Evolutionary conservation across 441 rosid species (phyloP).

Genomic region (Corymbia citriodora): DNA sequence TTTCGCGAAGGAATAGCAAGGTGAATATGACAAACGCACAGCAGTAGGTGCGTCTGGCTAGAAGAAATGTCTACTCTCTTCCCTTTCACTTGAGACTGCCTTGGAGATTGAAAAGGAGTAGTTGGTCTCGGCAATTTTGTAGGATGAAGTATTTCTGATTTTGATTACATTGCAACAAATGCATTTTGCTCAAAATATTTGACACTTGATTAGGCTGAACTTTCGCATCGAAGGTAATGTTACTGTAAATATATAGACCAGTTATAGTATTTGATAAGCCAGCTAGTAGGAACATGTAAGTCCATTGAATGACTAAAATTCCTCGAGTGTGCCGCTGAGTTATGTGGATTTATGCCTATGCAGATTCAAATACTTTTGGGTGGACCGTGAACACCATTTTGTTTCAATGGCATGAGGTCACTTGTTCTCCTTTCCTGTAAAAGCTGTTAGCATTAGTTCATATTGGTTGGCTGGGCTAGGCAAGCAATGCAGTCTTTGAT

Average conservation of each 20-base stretch:
- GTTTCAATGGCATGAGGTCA: not conserved
- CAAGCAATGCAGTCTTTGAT: not conserved
- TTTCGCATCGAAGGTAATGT: not conserved
- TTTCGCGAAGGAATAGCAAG: conserved; percentile 85
- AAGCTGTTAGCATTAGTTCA: not conserved
- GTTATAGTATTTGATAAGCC: not conserved
- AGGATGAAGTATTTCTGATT: not conserved
- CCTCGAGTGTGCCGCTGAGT: not conserved
- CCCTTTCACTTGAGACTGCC: not conserved
- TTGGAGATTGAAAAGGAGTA: not conserved
- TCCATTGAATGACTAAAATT: not conserved
- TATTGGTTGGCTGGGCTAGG: not conserved
- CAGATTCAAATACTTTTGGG: not conserved
- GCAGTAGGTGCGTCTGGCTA: conserved; percentile 77
- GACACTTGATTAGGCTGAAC: not conserved
- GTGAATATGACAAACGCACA: conserved; percentile 60
- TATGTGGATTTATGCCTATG: not conserved
- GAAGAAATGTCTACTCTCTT: not conserved
- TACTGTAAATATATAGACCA: not conserved
- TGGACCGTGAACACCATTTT: not conserved
- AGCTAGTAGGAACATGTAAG: not conserved
- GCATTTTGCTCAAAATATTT: not conserved
- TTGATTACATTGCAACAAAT: not conserved
- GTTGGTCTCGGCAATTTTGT: not conserved
- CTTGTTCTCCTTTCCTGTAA: not conserved